Conservation (phyloP, 1,284 basidiomycete genomes). For the Tylopilus orsonianus region DNA sequence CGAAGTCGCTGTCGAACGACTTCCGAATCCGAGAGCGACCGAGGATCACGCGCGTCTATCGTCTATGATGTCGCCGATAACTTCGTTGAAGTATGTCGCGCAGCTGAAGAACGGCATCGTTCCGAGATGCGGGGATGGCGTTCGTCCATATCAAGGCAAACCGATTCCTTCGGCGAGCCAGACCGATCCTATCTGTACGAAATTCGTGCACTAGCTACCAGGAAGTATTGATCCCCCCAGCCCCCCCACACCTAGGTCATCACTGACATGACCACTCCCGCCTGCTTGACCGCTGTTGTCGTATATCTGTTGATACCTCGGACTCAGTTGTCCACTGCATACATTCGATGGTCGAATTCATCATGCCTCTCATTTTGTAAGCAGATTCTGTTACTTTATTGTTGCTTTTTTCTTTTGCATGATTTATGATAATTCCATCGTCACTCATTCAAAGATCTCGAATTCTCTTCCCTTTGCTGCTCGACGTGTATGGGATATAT, state of each 20-base stretch:
- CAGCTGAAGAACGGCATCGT: constrained; percentile 78
- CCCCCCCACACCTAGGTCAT: not conserved
- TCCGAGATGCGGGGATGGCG: constrained; percentile 84
- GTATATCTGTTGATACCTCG: constrained; percentile 21
- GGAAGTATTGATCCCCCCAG: constrained; percentile 58
- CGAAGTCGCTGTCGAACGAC: constrained; percentile 62
- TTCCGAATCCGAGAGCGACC: constrained; percentile 73
- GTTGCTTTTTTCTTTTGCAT: constrained; percentile 19
- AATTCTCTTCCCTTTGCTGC: constrained; percentile 20
- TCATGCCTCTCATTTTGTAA: constrained; percentile 33
- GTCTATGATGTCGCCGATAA: constrained; percentile 71
- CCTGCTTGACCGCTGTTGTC: constrained; percentile 1
- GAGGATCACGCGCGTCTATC: constrained; percentile 71
- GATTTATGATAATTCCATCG: constrained; percentile 22
- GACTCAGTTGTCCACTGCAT: constrained; percentile 26
- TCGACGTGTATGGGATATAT: constrained; percentile 36
- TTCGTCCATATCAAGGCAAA: constrained; percentile 43
- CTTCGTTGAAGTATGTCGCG: constrained; percentile 69
- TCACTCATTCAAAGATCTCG: constrained; percentile 23
- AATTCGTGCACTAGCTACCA: constrained; percentile 77
- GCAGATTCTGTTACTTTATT: constrained; percentile 31
- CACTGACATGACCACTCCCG: constrained; percentile 4
- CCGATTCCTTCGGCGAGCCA: constrained; percentile 43
- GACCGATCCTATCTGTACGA: constrained; percentile 70
- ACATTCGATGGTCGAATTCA: constrained; percentile 20